Evolutionary conservation across 208 protist genomes (phyloP).

Genomic region (Crithidia expoeki): DNA sequence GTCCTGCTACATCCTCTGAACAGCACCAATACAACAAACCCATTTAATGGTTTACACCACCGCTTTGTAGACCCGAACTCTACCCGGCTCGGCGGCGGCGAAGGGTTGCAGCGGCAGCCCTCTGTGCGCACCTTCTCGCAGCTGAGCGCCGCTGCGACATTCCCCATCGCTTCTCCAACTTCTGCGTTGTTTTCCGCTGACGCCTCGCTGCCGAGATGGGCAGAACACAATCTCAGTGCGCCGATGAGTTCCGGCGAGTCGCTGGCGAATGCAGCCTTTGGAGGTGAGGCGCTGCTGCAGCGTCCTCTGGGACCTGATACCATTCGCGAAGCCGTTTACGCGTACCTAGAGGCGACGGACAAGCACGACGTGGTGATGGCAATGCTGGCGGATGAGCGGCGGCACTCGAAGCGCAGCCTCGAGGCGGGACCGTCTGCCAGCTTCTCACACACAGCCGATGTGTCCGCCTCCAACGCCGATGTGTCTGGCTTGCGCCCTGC

Average conservation of each 20-base stretch:
- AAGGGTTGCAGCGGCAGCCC: neutral
- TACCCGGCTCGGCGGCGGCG: neutral
- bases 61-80: neutral
- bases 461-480: neutral
- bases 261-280: neutral
- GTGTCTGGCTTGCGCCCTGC: neutral
- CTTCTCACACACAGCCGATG: too few relatives aligned
- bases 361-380: constrained; percentile 57
- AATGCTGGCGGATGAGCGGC: constrained; percentile 45
- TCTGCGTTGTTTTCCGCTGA: constrained; percentile 2
- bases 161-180: constrained; percentile 2
- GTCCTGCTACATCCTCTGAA: neutral
- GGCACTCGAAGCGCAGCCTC: constrained; percentile 12
- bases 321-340: constrained; percentile 43
- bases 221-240: constrained; percentile 8
- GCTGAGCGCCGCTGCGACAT: neutral
- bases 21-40: neutral
- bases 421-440: neutral
- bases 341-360: constrained; percentile 50
- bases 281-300: constrained; percentile 16
- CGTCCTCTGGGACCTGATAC: constrained; percentile 27
- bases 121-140: constrained; percentile 30
- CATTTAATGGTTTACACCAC: neutral
- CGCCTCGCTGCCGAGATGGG: neutral
- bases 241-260: constrained; percentile 3